phyloP scores from a whole-genome alignment of 768 basidiomycete genomes.

The Amanita jacksonii region DNA sequence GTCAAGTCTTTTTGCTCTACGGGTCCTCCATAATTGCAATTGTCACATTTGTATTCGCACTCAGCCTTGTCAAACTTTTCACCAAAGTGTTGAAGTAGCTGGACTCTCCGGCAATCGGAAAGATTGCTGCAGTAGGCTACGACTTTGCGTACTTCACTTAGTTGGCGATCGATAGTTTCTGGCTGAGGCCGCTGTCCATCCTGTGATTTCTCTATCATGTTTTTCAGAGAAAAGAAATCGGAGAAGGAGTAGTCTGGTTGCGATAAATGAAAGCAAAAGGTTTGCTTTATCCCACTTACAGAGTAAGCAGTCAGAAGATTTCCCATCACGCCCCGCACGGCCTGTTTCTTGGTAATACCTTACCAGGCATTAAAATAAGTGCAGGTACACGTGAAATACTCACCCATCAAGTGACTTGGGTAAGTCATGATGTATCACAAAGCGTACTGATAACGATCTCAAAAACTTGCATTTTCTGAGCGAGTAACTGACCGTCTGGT shows the following conservation, averaged over 20 bases:
- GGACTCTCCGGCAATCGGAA: slow-evolving; percentile 78
- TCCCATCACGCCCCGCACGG: slow-evolving; percentile 87
- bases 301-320: slow-evolving; percentile 75
- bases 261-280: slow-evolving; percentile 4
- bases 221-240: slow-evolving; percentile 47
- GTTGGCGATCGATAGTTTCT: slow-evolving; percentile 60
- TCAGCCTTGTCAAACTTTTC: slow-evolving; percentile 62
- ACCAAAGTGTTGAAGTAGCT: slow-evolving; percentile 83
- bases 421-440: slow-evolving; percentile 81
- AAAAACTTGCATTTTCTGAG: background rate
- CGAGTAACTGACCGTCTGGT: slow-evolving; percentile 43
- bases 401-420: slow-evolving; percentile 83
- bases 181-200: slow-evolving; percentile 30
- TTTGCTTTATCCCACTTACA: slow-evolving; percentile 39
- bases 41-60: slow-evolving; percentile 75
- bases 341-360: slow-evolving; percentile 97
- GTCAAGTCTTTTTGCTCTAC: slow-evolving; percentile 52
- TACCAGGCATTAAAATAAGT: slow-evolving; percentile 1
- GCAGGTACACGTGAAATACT: slow-evolving; percentile 12
- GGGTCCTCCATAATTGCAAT: slow-evolving; percentile 51
- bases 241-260: slow-evolving; percentile 53
- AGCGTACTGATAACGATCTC: slow-evolving; percentile 51
- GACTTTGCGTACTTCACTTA: slow-evolving; percentile 56
- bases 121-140: slow-evolving; percentile 74
- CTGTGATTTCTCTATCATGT: slow-evolving; percentile 51